Conservation (phyloP, 768 basidiomycete genomes). For the Xanthoconium purpureum region DNA sequence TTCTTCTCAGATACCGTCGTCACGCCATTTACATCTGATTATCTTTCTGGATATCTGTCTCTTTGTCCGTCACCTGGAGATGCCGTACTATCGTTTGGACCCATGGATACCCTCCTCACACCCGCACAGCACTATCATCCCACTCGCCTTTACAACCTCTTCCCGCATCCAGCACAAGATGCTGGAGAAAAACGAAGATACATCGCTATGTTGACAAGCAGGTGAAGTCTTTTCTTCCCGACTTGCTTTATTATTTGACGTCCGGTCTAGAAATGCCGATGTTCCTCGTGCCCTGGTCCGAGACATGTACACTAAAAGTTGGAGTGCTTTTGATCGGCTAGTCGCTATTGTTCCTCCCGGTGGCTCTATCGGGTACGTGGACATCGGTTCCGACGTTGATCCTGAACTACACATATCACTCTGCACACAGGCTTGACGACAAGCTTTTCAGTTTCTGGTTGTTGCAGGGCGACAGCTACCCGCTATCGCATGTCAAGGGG, state of each 20-base stretch:
- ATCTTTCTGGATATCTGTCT: conserved; percentile 74
- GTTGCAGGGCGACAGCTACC: conserved; percentile 73
- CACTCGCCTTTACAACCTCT: conserved; percentile 69
- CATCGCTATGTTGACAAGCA: conserved; percentile 66
- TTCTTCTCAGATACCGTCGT: conserved; percentile 58
- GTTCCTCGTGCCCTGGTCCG: conserved; percentile 80
- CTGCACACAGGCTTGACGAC: conserved; percentile 67
- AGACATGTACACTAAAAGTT: conserved; percentile 90
- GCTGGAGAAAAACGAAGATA: conserved; percentile 70
- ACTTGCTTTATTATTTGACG: not conserved
- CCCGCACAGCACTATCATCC: conserved; percentile 74
- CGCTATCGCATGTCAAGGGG: conserved; percentile 76
- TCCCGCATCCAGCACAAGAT: conserved; percentile 82
- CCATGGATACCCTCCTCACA: conserved; percentile 74
- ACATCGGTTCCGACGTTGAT: not conserved
- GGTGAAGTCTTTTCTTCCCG: conserved; percentile 38
- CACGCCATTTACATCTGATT: conserved; percentile 74
- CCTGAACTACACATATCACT: not conserved
- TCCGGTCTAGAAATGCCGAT: conserved; percentile 65
- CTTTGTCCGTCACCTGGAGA: conserved; percentile 69
- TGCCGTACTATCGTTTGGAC: conserved; percentile 75
- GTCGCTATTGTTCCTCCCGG: conserved; percentile 89
- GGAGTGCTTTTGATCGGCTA: conserved; percentile 87
- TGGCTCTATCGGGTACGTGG: conserved; percentile 76
- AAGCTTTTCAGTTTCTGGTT: conserved; percentile 91